Evolutionary conservation across 2,329 filamentous ascomycete genomes (phyloP).

Genomic region (Sporothrix curviconia): DNA sequence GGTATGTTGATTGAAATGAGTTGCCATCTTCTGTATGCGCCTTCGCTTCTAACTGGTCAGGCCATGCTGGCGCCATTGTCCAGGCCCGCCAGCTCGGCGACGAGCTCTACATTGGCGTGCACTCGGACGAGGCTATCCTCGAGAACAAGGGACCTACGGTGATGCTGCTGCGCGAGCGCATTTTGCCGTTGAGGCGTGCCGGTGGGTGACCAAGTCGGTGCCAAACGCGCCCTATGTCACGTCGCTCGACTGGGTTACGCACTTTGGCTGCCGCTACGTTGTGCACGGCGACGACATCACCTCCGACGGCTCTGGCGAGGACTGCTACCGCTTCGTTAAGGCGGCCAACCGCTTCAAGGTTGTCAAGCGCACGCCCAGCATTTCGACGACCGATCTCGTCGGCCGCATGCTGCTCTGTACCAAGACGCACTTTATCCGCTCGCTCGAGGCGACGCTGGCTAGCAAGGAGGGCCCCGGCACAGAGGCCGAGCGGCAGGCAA

Average conservation of each 20-base stretch:
- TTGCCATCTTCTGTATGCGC: not conserved
- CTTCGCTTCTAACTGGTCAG: conserved; percentile 36
- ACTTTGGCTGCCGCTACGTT: conserved; percentile 87
- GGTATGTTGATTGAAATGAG: conserved; percentile 43
- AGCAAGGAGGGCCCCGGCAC: conserved; percentile 69
- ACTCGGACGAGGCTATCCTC: conserved; percentile 91
- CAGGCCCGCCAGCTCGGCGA: conserved; percentile 87
- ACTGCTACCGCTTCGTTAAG: conserved; percentile 98
- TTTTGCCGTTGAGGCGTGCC: conserved; percentile 91
- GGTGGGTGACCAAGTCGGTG: conserved; percentile 83
- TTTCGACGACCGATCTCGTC: conserved; percentile 96
- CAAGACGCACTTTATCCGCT: conserved; percentile 86
- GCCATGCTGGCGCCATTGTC: conserved; percentile 93
- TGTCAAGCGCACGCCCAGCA: conserved; percentile 91
- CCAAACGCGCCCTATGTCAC: conserved; percentile 91
- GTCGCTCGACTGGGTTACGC: conserved; percentile 83
- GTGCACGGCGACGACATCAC: conserved; percentile 32
- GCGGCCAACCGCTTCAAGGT: conserved; percentile 90
- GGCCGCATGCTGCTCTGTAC: conserved; percentile 96
- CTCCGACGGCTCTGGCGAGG: conserved; percentile 81
- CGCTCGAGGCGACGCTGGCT: conserved; percentile 59
- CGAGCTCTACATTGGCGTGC: conserved; percentile 85
- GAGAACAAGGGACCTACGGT: conserved; percentile 97
- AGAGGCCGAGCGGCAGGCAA: conserved; percentile 54
- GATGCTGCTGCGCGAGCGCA: conserved; percentile 85